These are phyloP conservation scores for Gigaspora rosea DNA, from an alignment of 192 early-diverging fungal species.

Conservation along the genomic window DNA sequence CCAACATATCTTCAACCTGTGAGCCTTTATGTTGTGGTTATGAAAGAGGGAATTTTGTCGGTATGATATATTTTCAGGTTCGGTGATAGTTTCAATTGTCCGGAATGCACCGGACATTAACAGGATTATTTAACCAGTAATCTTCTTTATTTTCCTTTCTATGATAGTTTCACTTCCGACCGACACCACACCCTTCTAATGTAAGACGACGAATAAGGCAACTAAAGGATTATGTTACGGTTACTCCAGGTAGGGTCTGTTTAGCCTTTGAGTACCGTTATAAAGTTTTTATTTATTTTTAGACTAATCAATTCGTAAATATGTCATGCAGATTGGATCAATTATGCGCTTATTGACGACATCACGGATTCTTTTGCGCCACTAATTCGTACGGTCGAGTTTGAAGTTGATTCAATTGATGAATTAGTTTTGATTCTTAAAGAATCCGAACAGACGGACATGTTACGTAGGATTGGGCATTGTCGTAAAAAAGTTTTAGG, in stretches of 20 bases:
- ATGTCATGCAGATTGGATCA: constrained; percentile 80
- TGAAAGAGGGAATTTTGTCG: constrained; percentile 69
- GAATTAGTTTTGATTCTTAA: constrained; percentile 92
- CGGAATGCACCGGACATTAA: no score
- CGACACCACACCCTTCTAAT: constrained; percentile 77
- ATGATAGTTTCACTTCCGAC: constrained; percentile 77
- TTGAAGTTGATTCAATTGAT: constrained; percentile 94
- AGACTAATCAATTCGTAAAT: constrained; percentile 4
- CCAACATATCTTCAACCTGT: constrained; percentile 66
- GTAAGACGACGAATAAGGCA: constrained; percentile 86
- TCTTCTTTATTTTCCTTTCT: no score
- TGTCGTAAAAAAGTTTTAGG: constrained; percentile 73
- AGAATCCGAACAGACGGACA: constrained; percentile 83
- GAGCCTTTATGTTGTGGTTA: constrained; percentile 66
- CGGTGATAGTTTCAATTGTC: no score
- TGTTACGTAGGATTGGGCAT: constrained; percentile 75
- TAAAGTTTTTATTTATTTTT: background rate
- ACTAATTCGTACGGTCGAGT: constrained; percentile 81
- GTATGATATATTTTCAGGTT: constrained; percentile 38
- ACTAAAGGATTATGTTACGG: constrained; percentile 78
- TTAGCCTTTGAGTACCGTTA: constrained; percentile 10
- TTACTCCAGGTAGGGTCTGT: constrained; percentile 66
- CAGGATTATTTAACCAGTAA: no score
- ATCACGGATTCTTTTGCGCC: constrained; percentile 93
- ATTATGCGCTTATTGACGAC: constrained; percentile 94